Conservation (phyloP, 495 filamentous ascomycete species). For the Penicillium bialowiezense region DNA sequence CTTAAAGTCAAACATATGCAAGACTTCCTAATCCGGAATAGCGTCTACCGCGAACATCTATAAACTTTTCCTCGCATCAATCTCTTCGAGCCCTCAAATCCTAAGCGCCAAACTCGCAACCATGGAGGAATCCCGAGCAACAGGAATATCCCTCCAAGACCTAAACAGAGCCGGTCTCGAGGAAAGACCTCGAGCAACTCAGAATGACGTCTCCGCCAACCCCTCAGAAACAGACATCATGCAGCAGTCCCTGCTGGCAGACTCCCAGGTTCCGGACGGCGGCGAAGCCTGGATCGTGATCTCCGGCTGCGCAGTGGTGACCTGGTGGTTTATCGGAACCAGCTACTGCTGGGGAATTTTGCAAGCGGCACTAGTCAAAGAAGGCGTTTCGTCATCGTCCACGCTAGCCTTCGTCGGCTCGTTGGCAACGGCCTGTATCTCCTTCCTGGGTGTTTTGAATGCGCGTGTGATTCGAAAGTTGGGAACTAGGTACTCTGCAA, state of each 20-base stretch:
- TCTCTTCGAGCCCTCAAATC: no score
- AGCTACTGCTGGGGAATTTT: conserved; percentile 58
- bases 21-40: neutral
- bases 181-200: neutral
- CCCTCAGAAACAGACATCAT: conserved; percentile 24
- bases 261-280: conserved; percentile 53
- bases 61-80: neutral
- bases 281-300: conserved; percentile 61
- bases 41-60: neutral
- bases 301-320: conserved; percentile 44
- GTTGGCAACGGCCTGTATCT: conserved; percentile 45
- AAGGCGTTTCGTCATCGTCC: conserved; percentile 41
- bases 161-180: neutral
- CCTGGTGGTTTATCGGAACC: conserved; percentile 54
- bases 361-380: conserved; percentile 50
- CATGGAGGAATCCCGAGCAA: neutral
- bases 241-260: conserved; percentile 46
- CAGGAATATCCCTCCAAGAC: neutral
- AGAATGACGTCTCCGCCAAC: neutral
- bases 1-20: neutral
- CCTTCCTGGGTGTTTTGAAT: conserved; percentile 47
- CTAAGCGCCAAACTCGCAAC: neutral
- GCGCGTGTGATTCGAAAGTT: conserved; percentile 48
- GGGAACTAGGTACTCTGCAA: conserved; percentile 40
- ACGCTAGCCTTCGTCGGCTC: conserved; percentile 58